Base-by-base conservation (phyloP, 2,329 filamentous ascomycete species). In the Immersiporthe knoxdaviesiana region DNA sequence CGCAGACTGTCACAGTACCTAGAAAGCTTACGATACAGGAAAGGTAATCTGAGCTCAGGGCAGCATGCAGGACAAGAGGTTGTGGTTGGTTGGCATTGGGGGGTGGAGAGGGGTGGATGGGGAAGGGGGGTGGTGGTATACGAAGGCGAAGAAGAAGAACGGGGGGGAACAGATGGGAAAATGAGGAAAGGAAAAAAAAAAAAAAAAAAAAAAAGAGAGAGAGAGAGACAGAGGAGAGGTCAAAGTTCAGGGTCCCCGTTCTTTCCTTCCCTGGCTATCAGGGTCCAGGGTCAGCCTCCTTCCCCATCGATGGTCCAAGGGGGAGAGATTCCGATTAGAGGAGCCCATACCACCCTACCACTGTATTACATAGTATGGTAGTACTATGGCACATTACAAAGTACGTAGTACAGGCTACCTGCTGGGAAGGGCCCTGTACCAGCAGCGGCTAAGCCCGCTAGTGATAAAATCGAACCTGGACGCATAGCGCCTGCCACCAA, bases 281-380 rank as follows among this genome's bases (percentile, higher is more conserved):
- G 2, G 18, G 44, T 47, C 39, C 61, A 50, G 44, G 59, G 59
- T n/a, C 7, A 7, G 5, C 37, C 37, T 24, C 37, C 44, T 47
- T 27, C 14, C 59, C 35, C 39, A 27, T 41, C 35, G n/a, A 27
- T 24, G 35, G n/a, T 62, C n/a, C 24, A 44, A 62, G 41, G 59
- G 59, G 59, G 35, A 62, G 59, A 62, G 59, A 8, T 41, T 39
- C 59, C 59, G 59, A 30, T 44, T 44, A 39, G 59, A 62, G 61
- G 59, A 62, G 61, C n/a, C 27, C 12, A 50, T 37, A 27, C 41
- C 59, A 62, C 59, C 44, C n/a, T n/a, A n/a, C n/a, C n/a, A n/a
- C n/a, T n/a, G n/a, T n/a, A n/a, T n/a, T n/a, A n/a, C n/a, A n/a
- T n/a, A n/a, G n/a, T n/a, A n/a, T n/a, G n/a, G n/a, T n/a, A n/a